Evolutionary conservation across 2,329 filamentous ascomycete genomes (phyloP), one percentile per base, ranked within the genome.

Genomic region (Trichoderma lentiforme): DNA sequence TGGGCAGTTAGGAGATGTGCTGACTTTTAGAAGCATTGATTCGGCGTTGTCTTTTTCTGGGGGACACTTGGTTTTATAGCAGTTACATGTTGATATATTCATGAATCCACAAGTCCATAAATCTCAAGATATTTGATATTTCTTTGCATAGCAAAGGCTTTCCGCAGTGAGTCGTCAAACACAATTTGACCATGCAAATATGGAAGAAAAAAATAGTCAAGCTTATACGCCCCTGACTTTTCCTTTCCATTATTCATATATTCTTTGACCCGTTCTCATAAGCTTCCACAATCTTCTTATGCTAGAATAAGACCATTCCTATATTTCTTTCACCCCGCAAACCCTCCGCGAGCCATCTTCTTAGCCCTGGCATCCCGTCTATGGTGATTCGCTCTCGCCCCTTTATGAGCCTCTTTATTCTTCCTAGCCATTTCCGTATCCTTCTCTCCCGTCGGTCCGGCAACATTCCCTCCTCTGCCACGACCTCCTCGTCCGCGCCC

Each of bases 381-480:
- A 80, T 94, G 96, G 79, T 97, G 94, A 79, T 97, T 97, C 36
- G 93, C 94, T 73, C 92, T 86, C 26, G 92, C 93, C 3, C 91
- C 87, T 80, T 97, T 97, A 76, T 90, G 92, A 30, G 92, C 90
- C 78, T 97, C 95, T 79, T 97, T 97, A 74, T 88, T 87, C 76
- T 90, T 87, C 75, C 94, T 87, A 11, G 92, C 91, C 69, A 85
- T 83, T 75, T 94, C 90, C 0, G 92, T 94, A n/a, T 87, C 88
- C 76, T 89, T 89, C n/a, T 93, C 91, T 7, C 89, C 88, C 1
- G 88, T 84, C 1, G 90, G 85, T 0, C 92, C 91, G 2, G 90
- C 88, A 9, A 91, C 90, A 76, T 86, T 90, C 3, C 88, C 85
- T 34, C 66, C 66, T 24, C 88, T 80, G 39, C 88, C 82, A 6